phyloP scores from a whole-genome alignment of 768 basidiomycete genomes.

The Hericium alpestre region DNA sequence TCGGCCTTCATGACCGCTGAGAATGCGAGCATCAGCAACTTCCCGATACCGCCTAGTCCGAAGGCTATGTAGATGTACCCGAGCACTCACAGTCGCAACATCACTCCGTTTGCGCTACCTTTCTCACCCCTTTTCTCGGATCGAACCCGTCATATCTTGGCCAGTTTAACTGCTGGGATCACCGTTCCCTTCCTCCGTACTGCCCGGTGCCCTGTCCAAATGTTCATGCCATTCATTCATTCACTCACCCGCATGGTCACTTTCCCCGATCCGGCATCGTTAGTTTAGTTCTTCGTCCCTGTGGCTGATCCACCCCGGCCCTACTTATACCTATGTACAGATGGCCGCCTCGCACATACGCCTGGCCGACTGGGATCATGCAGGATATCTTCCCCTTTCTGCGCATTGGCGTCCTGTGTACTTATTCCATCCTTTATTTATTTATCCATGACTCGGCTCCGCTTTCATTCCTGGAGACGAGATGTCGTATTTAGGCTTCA shows the following conservation, averaged over 20 bases:
- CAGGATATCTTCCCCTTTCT: conserved; percentile 3
- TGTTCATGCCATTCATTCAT: conserved; percentile 1
- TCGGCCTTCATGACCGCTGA: conserved; percentile 3
- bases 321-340: too few relatives aligned
- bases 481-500: neutral
- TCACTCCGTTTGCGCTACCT: neutral
- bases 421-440: conserved; percentile 6
- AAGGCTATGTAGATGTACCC: conserved; percentile 8
- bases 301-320: conserved; percentile 4
- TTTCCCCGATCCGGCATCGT: conserved; percentile 1
- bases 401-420: conserved; percentile 2
- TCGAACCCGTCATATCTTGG: neutral
- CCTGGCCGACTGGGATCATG: neutral
- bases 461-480: neutral
- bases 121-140: neutral
- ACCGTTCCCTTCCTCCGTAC: neutral
- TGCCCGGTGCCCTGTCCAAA: neutral
- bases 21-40: neutral
- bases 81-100: neutral
- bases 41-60: conserved; percentile 1
- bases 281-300: neutral
- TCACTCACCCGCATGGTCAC: conserved; percentile 1
- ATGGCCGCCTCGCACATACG: too few relatives aligned
- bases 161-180: neutral
- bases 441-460: neutral